phyloP scores from a whole-genome alignment of 179 eudicot genomes.

The Beta macrorhiza region DNA sequence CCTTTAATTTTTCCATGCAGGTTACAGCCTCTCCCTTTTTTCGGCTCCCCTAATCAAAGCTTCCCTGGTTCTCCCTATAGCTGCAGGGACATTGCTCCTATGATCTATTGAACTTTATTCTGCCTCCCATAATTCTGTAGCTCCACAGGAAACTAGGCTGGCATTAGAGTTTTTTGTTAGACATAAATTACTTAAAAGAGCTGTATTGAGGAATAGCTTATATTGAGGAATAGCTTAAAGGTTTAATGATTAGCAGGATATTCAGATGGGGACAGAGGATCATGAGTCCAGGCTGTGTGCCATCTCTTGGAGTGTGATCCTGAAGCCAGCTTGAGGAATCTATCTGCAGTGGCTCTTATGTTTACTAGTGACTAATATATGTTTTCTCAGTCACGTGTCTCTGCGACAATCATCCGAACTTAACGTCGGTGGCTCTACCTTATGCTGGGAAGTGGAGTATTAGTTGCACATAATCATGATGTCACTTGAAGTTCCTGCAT shows the following conservation, averaged over 20 bases:
- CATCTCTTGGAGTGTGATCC: background rate
- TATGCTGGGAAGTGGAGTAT: background rate
- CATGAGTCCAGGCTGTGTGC: background rate
- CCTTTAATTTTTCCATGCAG: conserved; percentile 96
- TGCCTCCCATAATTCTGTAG: background rate
- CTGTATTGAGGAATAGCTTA: background rate
- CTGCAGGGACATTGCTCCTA: background rate
- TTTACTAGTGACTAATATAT: background rate
- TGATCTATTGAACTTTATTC: background rate
- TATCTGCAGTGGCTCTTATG: background rate
- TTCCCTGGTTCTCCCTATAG: background rate
- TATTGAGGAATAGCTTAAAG: background rate
- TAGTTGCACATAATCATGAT: background rate
- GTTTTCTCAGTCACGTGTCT: background rate
- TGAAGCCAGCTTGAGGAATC: background rate
- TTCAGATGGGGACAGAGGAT: background rate
- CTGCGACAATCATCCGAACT: background rate
- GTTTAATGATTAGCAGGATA: background rate
- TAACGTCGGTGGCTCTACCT: background rate
- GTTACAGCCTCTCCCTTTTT: conserved; percentile 30
- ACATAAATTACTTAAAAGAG: background rate
- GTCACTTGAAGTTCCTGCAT: background rate
- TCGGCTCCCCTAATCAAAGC: background rate
- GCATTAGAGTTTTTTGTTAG: background rate
- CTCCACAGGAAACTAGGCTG: background rate